Base-by-base conservation (phyloP, 1,284 basidiomycete genomes). In the Filobasidium uniguttulatum region DNA sequence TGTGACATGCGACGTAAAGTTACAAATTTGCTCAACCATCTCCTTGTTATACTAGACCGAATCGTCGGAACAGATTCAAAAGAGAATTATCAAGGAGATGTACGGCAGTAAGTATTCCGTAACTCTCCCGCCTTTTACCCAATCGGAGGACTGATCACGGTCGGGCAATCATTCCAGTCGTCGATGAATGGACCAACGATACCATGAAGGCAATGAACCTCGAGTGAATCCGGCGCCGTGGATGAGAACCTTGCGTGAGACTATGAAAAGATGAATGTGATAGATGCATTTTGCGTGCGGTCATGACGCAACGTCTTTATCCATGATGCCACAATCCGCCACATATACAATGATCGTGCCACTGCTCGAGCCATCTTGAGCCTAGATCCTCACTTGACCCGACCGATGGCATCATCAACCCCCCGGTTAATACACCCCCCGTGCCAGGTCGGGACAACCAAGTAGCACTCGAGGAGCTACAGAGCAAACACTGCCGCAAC, bases 1-100 rank as follows among this genome's bases (percentile, higher is more conserved):
- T n/a, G n/a, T n/a, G n/a, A n/a, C n/a, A n/a, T n/a, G n/a, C n/a
- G n/a, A n/a, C n/a, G n/a, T n/a, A n/a, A n/a, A n/a, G n/a, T n/a
- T n/a, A n/a, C n/a, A n/a, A n/a, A n/a, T n/a, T n/a, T n/a, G n/a
- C 12, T 14, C 14, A 17, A 33, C 20, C 30, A 3, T n/a, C 31
- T 17, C n/a, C 1, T 15, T 8, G 23, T 25, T 1, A 17, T 14
- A 26, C 2, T 10, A 47, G 50, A 34, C 28, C 14, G 46, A 48
- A 23, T 35, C 22, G 8, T 17, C 45, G n/a, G 22, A 44, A 33
- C 23, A 47, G 14, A 52, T 34, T 10, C 50, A 52, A 34, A 34
- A 44, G n/a, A 37, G 38, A 1, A 26, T 52, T n/a, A 26, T 48
- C 17, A 36, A 36, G 40, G 50, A 52, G 17, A 25, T 52, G 14